Evolutionary conservation across 1,284 basidiomycete genomes (phyloP), one percentile per base, ranked within the genome.

Genomic region (Ceratobasidium sp.): DNA sequence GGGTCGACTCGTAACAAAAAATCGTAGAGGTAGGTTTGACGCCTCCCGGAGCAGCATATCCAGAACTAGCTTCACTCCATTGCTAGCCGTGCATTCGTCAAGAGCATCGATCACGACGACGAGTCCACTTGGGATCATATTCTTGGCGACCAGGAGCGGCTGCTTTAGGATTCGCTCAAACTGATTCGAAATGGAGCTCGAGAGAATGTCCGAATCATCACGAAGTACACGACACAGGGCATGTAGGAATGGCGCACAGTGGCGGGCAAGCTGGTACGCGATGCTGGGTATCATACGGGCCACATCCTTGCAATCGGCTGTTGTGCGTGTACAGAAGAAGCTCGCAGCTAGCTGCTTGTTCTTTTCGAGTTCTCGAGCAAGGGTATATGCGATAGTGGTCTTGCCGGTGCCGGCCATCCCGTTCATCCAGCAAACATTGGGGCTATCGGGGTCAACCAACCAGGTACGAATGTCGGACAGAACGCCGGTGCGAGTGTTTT

Each of bases 41-140:
- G 42, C 42, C 17, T 3, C 43, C 3, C 27, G 40, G 15, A 45
- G 47, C 13, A 60, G 32, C 7, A 42, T 29, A n/a, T 43, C 29
- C 1, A 60, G 42, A 25, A 60, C 2, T 7, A 7, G 7, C 31
- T 17, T 29, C 1, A 22, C 25, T 20, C 7, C 17, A 22, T 5
- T 17, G 7, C 13, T 5, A n/a, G 31, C 56, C 7, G 25, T 13
- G 27, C 56, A 60, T 43, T 57, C 55, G 40, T 57, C 55, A 17
- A 57, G 35, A 13, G 55, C 55, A 29, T 57, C 55, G 5, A 57
- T 57, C 22, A 27, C 38, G 13, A 57, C n/a, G 8, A 57, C 55
- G 7, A 43, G 7, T 1, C 35, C 22, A 7, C 43, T 35, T 3
- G 55, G 38, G 15, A 57, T 12, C 15, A 25, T 2, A 8, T 10